Conservation (phyloP, 169 alveolate species). For the Ophryocystis elektroscirrha region DNA sequence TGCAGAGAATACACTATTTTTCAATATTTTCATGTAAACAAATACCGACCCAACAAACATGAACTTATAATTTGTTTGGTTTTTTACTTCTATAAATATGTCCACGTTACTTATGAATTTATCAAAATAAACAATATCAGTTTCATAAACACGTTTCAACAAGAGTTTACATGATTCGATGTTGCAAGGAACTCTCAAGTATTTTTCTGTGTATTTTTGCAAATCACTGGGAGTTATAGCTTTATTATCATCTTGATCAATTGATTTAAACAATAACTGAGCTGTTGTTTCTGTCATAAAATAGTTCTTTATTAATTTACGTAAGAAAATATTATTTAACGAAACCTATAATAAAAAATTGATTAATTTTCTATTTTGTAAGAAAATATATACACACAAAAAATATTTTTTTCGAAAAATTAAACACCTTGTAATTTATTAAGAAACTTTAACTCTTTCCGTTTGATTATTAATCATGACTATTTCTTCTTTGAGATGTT, state of each 20-base stretch:
- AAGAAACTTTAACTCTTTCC: neutral
- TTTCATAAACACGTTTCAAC: neutral
- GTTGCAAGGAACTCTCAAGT: neutral
- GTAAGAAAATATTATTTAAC: neutral
- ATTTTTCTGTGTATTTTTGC: neutral
- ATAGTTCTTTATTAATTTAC: neutral
- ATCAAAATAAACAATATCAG: neutral
- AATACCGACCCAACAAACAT: neutral
- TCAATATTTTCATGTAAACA: neutral
- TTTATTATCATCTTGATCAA: neutral
- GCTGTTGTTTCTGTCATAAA: neutral
- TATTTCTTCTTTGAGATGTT: neutral
- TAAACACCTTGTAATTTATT: neutral
- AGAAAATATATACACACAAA: neutral
- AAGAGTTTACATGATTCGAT: neutral
- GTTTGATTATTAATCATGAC: neutral
- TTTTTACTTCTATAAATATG: neutral
- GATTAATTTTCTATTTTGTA: neutral
- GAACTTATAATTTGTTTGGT: neutral
- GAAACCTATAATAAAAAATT: neutral
- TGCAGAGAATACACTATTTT: neutral
- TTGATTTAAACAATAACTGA: neutral
- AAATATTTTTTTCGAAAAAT: neutral
- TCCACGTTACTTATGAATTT: neutral
- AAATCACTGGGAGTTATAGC: neutral